Base-by-base conservation (phyloP, 371 early-diverging fungal species). In the Mycotypha africana region DNA sequence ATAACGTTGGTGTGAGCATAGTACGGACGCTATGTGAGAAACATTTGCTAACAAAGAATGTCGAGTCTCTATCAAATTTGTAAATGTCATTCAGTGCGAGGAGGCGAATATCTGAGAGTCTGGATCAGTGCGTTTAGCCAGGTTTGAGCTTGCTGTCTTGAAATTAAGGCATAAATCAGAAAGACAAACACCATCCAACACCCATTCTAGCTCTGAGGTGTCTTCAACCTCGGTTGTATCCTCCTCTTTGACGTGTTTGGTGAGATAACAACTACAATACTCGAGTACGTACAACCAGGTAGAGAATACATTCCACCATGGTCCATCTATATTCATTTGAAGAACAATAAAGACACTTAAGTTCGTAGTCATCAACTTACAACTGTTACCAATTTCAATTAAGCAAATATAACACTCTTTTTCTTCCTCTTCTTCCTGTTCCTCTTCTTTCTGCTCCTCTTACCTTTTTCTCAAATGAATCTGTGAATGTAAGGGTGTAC, bases 1-100 rank as follows among this genome's bases (percentile, higher is more conserved):
- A 47, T 26, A 53, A 35, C 1, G 52, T 25, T 33, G 47, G 34
- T 43, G 21, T 47, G 47, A 53, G 34, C 17, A n/a, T 5, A 23
- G 11, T 45, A 41, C 46, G 52, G 17, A 42, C 38, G 36, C 19
- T 16, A 38, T 17, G 15, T 25, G 38, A 17, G 23, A 51, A 53
- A 37, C 43, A 47, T 25, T 47, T 53, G 20, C 42, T 47, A 31
- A 53, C 43, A 47, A 44, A 53, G 9, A n/a, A 53, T n/a, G 32
- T 3, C 5, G 17, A 47, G 38, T 47, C 25, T 31, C 30, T 53
- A 43, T 53, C 47, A 43, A 47, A 38, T 33, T 43, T 30, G 20
- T 47, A 42, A 38, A 47, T n/a, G n/a, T n/a, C n/a, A n/a, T n/a
- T n/a, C n/a, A 53, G 42, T 19, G 21, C 38, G 32, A 53, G 47